Percentiles rank a stretch among this genome's conserved stretches.
Conservation (phyloP, 441 rosid genomes). For the Gossypium schwendimanii region DNA sequence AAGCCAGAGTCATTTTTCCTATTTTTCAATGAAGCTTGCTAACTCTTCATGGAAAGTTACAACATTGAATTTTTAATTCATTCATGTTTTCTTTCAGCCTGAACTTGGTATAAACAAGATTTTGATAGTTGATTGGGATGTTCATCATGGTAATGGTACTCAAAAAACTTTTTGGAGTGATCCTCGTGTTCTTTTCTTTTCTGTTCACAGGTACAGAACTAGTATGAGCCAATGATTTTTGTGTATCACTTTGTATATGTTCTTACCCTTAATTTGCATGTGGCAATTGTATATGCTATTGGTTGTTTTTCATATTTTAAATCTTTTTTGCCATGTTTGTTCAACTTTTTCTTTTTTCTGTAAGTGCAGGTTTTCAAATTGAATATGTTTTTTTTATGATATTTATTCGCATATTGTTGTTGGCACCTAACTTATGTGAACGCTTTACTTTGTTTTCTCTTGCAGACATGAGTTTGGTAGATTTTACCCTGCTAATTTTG, state of each 20-base stretch:
- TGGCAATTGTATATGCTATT: background rate
- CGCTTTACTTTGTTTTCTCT: slow-evolving; percentile 7
- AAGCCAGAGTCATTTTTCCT: background rate
- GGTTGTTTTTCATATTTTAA: background rate
- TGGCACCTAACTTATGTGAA: slow-evolving; percentile 10
- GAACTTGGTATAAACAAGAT: slow-evolving; percentile 73
- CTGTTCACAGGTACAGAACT: slow-evolving; percentile 74
- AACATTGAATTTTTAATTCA: background rate
- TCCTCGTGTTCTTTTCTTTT: slow-evolving; percentile 87
- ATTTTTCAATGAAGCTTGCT: background rate
- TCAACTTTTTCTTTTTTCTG: background rate
- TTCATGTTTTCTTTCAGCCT: slow-evolving; percentile 32
- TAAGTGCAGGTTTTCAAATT: background rate
- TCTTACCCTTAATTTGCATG: background rate
- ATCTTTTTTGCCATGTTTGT: background rate
- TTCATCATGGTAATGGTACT: slow-evolving; percentile 95
- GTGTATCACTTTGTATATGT: background rate
- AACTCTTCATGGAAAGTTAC: background rate
- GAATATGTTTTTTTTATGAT: background rate
- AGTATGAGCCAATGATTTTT: background rate
- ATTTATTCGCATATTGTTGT: background rate
- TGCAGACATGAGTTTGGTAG: slow-evolving; percentile 83
- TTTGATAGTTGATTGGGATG: slow-evolving; percentile 96
- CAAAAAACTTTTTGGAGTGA: slow-evolving; percentile 89
- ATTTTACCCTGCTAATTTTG: slow-evolving; percentile 74